Evolutionary conservation across 768 basidiomycete species (phyloP), one percentile per base, ranked within the genome.

Genomic region (Pleurotus djamor): DNA sequence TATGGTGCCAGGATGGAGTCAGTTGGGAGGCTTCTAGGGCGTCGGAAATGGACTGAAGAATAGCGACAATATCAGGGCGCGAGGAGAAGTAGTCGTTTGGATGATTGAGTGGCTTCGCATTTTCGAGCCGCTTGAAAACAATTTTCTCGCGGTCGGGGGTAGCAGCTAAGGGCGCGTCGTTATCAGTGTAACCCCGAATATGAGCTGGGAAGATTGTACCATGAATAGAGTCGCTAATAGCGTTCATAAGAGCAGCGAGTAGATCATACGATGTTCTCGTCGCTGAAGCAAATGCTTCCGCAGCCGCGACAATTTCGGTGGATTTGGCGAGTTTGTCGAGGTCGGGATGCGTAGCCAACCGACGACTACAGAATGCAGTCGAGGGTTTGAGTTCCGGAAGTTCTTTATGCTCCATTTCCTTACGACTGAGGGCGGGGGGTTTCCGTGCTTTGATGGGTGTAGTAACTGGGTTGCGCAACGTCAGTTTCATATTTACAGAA

Each of bases 351-450:
- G n/a, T 4, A 21, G 34, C 37, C 14, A 52, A 35, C 14, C 33
- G 37, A 16, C n/a, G 14, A 0, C 28, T 32, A n/a, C 51, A 52
- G 37, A 52, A 52, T 52, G 34, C 5, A 14, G 28, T 9, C 5
- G 9, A n/a, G 2, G 51, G 51, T 3, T 34, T 28, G 1, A 52
- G 35, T 14, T 36, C 32, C 4, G 51, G 35, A 7, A 52, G 9
- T 35, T 52, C 12, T 14, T 34, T 52, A 7, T 9, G 5, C 13
- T 5, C 6, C 35, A 52, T 52, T 10, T 10, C 51, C 37, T 72
- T 73, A 7, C 85, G 85, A 10, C 69, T 83, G 8, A 47, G 12
- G n/a, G 45, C 45, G 16, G 12, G 7, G n/a, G 13, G n/a, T 47
- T 47, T 47, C 12, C 13, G 7, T 12, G 45, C 14, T 47, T 47